Conservation (phyloP, 1,284 basidiomycete genomes). For the Somion occarium region DNA sequence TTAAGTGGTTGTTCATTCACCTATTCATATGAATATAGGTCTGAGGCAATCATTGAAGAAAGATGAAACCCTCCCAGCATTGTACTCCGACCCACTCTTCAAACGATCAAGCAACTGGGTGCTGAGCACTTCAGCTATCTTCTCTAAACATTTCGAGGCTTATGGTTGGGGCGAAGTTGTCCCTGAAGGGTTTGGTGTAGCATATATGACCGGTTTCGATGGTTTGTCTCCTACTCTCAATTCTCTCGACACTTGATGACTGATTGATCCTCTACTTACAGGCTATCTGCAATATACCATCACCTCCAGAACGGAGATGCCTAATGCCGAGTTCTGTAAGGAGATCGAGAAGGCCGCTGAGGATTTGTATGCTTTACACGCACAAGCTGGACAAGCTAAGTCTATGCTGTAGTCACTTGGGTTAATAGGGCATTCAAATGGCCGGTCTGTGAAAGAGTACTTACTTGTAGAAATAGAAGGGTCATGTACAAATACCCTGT, state of each 20-base stretch:
- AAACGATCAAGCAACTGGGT: slow-evolving; percentile 65
- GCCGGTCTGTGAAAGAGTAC: neutral
- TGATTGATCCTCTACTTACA: slow-evolving; percentile 18
- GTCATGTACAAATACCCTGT: no score
- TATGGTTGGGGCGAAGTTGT: slow-evolving; percentile 91
- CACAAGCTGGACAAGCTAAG: neutral
- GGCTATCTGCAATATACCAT: slow-evolving; percentile 80
- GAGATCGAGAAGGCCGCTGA: slow-evolving; percentile 65
- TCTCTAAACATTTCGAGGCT: slow-evolving; percentile 72
- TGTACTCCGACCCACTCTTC: slow-evolving; percentile 74
- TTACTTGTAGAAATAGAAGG: neutral
- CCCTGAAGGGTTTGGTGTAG: slow-evolving; percentile 74
- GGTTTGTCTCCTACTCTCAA: slow-evolving; percentile 34
- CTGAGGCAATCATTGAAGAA: slow-evolving; percentile 60
- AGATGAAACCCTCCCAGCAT: slow-evolving; percentile 56
- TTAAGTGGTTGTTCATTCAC: neutral
- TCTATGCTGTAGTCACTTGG: neutral
- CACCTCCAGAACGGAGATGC: slow-evolving; percentile 74
- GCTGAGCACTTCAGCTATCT: slow-evolving; percentile 84
- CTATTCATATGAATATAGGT: slow-evolving; percentile 35
- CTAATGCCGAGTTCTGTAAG: slow-evolving; percentile 60
- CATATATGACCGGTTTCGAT: slow-evolving; percentile 74
- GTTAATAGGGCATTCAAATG: neutral
- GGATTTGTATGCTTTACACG: slow-evolving; percentile 48
- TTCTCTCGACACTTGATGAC: neutral